A percentile compares a stretch with the other conserved stretches of the same genome.
Conservation (phyloP, 2,329 filamentous ascomycete genomes). For the Penicillium sp. region DNA sequence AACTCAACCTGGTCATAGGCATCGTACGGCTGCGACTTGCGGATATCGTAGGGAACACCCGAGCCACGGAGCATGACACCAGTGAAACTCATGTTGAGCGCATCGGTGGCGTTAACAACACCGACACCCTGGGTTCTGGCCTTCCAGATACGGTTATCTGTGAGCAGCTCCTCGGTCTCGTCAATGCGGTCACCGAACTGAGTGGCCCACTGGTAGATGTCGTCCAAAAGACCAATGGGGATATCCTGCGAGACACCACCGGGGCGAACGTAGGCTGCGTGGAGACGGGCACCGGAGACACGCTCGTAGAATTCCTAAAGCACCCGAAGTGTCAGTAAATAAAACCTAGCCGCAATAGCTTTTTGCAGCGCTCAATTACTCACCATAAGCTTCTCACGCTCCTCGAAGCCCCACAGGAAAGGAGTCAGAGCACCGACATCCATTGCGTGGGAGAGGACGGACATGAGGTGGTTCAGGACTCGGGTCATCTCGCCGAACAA, state of each 20-base stretch:
- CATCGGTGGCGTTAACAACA: slow-evolving; percentile 85
- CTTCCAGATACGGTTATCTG: slow-evolving; percentile 99
- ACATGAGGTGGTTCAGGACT: slow-evolving; percentile 96
- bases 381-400: slow-evolving; percentile 99
- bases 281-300: slow-evolving; percentile 94
- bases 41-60: slow-evolving; percentile 92
- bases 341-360: neutral
- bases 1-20: slow-evolving; percentile 98
- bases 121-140: slow-evolving; percentile 87
- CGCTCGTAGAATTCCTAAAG: slow-evolving; percentile 97
- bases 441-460: slow-evolving; percentile 94
- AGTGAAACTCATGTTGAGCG: slow-evolving; percentile 94
- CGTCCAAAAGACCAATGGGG: slow-evolving; percentile 87
- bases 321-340: slow-evolving; percentile 16
- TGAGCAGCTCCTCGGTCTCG: slow-evolving; percentile 97
- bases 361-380: slow-evolving; percentile 27
- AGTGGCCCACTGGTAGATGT: slow-evolving; percentile 99
- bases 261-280: slow-evolving; percentile 94
- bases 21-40: slow-evolving; percentile 95
- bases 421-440: slow-evolving; percentile 97
- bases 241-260: slow-evolving; percentile 96
- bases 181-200: slow-evolving; percentile 98
- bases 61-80: slow-evolving; percentile 98
- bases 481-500: slow-evolving; percentile 94
- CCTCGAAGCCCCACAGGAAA: slow-evolving; percentile 99